Percentiles rank a stretch among this genome's conserved stretches.
Evolutionary conservation across 2,329 filamentous ascomycete species (phyloP).

Genomic region (Calonectria multiphialidica): DNA sequence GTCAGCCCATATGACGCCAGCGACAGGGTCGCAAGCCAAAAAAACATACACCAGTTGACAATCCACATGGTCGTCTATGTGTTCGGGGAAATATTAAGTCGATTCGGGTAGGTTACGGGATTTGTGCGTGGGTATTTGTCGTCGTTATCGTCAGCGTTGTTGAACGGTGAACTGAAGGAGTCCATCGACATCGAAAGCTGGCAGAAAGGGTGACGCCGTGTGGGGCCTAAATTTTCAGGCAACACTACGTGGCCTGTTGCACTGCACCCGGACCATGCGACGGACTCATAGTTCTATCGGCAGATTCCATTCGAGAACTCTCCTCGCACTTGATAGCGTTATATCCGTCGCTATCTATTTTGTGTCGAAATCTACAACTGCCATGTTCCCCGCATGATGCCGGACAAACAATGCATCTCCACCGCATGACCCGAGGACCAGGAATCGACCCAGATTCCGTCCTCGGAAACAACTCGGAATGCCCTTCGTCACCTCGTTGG

Average conservation of each 20-base stretch:
- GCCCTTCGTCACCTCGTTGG: not conserved
- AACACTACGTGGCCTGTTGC: slow-evolving; percentile 36
- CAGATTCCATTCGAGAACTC: slow-evolving; percentile 17
- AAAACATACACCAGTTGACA: slow-evolving; percentile 89
- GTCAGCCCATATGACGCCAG: slow-evolving; percentile 45
- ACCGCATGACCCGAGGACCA: not conserved
- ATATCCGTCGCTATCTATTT: slow-evolving; percentile 1
- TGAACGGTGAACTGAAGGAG: slow-evolving; percentile 31
- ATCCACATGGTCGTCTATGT: slow-evolving; percentile 80
- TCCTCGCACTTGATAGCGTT: not conserved
- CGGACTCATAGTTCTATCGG: slow-evolving; percentile 12
- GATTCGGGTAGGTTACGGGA: slow-evolving; percentile 31
- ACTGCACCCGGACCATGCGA: slow-evolving; percentile 32
- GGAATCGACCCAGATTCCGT: not conserved
- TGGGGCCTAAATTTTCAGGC: slow-evolving; percentile 43
- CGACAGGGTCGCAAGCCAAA: slow-evolving; percentile 20
- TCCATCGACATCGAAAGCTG: slow-evolving; percentile 43
- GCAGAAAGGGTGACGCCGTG: slow-evolving; percentile 42
- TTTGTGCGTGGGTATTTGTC: slow-evolving; percentile 28
- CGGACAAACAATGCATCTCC: not conserved
- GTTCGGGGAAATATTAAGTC: slow-evolving; percentile 37
- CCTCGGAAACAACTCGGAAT: not conserved
- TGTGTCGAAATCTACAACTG: not conserved
- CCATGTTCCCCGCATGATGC: not conserved
- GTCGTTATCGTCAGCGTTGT: slow-evolving; percentile 43